Base-by-base conservation (phyloP, 495 filamentous ascomycete species). In the Haplographium delicatum region DNA sequence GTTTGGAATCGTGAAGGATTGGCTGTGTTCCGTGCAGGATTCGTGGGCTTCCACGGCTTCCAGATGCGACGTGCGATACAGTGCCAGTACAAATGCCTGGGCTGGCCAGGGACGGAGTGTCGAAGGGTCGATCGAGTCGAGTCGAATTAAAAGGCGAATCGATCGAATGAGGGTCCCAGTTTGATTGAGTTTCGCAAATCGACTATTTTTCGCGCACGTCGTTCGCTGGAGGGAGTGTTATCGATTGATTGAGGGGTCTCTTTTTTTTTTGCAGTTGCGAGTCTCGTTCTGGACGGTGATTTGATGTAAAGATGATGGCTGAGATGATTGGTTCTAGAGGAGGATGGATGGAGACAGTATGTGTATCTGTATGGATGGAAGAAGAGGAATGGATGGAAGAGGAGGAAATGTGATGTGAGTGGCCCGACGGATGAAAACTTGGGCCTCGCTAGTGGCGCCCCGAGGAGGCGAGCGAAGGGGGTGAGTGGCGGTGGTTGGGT, bases 11-110 rank as follows among this genome's bases (percentile, higher is more conserved):
- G 34, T 33, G 40, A 44, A n/a, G 47, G 47, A 53, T 55, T 56
- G 57, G 52, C 44, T 47, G 48, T 47, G 47, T 55, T 51, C 43
- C 41, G 51, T 54, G 45, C 40, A 46, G 41, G 39, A 28, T 42
- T 49, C 19, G 1, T 30, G 16, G 26, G 40, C 23, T 16, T 22
- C 42, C 10, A 25, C 28, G 18, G 5, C n/a, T n/a, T 26, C 44
- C 24, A 54, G 24, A 37, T 44, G 26, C 39, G 40, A 45, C 45
- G 28, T 33, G n/a, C n/a, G n/a, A n/a, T n/a, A n/a, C n/a, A n/a
- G n/a, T n/a, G n/a, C n/a, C n/a, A n/a, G n/a, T n/a, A n/a, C n/a
- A n/a, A n/a, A n/a, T n/a, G n/a, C n/a, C n/a, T n/a, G n/a, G n/a
- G n/a, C n/a, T n/a, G n/a, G n/a, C n/a, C n/a, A n/a, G n/a, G n/a